These are phyloP conservation scores for Rhizopogon vesiculosus DNA, from an alignment of 768 basidiomycete genomes.

Conservation along the genomic window DNA sequence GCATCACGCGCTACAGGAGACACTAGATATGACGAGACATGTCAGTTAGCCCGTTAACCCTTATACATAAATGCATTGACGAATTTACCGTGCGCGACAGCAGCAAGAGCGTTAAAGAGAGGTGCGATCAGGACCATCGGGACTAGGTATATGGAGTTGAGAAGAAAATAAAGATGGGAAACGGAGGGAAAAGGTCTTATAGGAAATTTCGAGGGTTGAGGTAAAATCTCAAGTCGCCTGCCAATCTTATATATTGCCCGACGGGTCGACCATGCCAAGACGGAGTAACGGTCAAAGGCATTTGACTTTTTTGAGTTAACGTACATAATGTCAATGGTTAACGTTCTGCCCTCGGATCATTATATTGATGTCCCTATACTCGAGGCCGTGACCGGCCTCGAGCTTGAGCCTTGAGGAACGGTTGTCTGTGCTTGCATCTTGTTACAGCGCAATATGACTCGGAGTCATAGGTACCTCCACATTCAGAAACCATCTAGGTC, in stretches of 20 bases:
- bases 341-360: too few species aligned
- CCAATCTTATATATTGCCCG: too few species aligned
- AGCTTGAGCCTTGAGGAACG: too few species aligned
- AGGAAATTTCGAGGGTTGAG: background rate
- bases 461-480: too few species aligned
- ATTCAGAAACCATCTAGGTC: too few species aligned
- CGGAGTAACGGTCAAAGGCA: too few species aligned
- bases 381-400: too few species aligned
- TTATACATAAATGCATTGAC: background rate
- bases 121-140: constrained; percentile 19
- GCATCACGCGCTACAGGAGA: background rate
- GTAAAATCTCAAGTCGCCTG: background rate
- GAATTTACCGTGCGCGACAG: constrained; percentile 11
- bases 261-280: background rate
- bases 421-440: too few species aligned
- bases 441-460: too few species aligned
- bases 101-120: constrained; percentile 9
- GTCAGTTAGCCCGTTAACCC: background rate
- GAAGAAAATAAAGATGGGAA: background rate
- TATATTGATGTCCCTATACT: too few species aligned
- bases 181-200: background rate
- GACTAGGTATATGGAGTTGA: background rate
- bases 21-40: background rate
- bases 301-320: too few species aligned
- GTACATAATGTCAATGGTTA: too few species aligned